These are phyloP conservation scores for Parastagonospora nodorum DNA, from an alignment of 2,329 filamentous ascomycete species.

Conservation along the genomic window DNA sequence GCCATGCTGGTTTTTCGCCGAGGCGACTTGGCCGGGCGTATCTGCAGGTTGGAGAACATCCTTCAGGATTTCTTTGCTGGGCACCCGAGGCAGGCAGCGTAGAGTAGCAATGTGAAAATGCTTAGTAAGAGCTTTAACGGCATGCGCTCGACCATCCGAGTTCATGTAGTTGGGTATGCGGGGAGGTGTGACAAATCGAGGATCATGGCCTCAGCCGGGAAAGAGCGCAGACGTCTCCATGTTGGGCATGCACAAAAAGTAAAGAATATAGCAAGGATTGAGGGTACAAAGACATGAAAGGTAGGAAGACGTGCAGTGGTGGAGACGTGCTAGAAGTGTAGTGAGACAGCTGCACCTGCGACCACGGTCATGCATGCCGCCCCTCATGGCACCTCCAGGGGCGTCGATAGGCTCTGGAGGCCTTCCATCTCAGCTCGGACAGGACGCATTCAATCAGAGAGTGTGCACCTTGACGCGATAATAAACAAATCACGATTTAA, in stretches of 20 bases:
- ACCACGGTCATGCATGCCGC: constrained; percentile 13
- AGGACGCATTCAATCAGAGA: too few species aligned
- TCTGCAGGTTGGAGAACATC: constrained; percentile 26
- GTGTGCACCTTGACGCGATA: too few species aligned
- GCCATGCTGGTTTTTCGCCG: constrained; percentile 29
- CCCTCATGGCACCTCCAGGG: constrained; percentile 7
- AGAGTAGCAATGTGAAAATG: too few species aligned
- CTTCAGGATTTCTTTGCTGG: not conserved
- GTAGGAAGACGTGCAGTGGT: not conserved
- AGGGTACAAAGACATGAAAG: constrained; percentile 3
- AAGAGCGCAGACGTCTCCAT: not conserved
- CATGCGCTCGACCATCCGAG: too few species aligned
- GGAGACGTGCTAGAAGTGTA: not conserved
- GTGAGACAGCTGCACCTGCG: constrained; percentile 13
- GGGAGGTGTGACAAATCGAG: too few species aligned
- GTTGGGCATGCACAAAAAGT: not conserved
- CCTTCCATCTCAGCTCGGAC: not conserved
- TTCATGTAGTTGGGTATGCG: too few species aligned
- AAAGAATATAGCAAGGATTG: not conserved
- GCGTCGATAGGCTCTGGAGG: not conserved
- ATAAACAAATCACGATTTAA: too few species aligned
- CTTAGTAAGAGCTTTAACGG: too few species aligned
- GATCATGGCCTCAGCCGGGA: not conserved
- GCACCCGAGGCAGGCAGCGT: not conserved
- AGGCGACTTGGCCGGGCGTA: constrained; percentile 23